Percentiles rank a stretch among this genome's conserved stretches.
Conservation (phyloP, 2,329 filamentous ascomycete genomes). For the Lizonia empirigonia region DNA sequence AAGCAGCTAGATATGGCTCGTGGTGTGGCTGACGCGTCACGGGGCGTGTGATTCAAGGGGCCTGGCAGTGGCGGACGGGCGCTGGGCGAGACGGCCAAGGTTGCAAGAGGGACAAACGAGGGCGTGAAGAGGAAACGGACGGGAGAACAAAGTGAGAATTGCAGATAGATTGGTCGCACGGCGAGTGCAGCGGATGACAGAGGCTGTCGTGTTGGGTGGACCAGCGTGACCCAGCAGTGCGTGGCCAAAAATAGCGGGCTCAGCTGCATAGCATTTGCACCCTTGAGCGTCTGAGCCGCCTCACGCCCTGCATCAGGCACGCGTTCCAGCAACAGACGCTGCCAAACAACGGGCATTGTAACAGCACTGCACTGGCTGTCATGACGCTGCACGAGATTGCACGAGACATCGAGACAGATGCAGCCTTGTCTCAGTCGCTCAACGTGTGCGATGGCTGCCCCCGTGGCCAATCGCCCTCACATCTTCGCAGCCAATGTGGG, state of each 20-base stretch:
- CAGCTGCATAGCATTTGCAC: too few species aligned
- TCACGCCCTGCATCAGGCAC: too few species aligned
- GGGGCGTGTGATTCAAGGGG: not conserved
- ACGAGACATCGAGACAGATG: not conserved
- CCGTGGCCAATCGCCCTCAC: constrained; percentile 1
- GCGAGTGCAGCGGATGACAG: constrained; percentile 18
- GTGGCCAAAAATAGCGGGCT: constrained; percentile 7
- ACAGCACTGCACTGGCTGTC: too few species aligned
- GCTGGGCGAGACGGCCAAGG: not conserved
- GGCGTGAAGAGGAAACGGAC: constrained; percentile 15
- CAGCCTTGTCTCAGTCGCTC: constrained; percentile 3
- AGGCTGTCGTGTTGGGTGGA: constrained; percentile 3
- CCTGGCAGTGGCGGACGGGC: not conserved
- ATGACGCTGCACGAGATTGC: constrained; percentile 2
- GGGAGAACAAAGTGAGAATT: too few species aligned
- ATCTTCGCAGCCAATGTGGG: constrained; percentile 6
- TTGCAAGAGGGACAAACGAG: constrained; percentile 15
- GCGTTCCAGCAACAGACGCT: too few species aligned
- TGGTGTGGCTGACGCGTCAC: constrained; percentile 32
- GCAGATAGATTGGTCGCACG: too few species aligned
- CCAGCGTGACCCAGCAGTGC: not conserved
- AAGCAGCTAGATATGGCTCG: constrained; percentile 5
- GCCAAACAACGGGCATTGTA: too few species aligned
- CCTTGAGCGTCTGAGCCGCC: too few species aligned
- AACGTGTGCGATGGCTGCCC: not conserved